phyloP scores from a whole-genome alignment of 1,139 yeast genomes.

The Taphrina communis region DNA sequence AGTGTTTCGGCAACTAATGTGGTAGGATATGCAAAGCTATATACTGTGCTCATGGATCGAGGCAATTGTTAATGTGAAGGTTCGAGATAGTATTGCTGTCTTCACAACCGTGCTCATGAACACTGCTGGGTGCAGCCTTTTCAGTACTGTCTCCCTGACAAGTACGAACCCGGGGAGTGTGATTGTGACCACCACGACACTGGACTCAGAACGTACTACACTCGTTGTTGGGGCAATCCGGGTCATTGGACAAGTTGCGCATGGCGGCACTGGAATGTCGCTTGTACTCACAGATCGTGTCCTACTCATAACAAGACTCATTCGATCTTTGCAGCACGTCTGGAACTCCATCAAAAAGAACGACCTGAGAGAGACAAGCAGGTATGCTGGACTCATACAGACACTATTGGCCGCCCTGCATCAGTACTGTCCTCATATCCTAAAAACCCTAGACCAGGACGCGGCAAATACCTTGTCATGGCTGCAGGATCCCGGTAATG shows the following conservation, averaged over 20 bases:
- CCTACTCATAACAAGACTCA: neutral
- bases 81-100: slow-evolving; percentile 32
- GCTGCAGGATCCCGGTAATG: neutral
- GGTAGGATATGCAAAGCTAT: slow-evolving; percentile 8
- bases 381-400: neutral
- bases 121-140: neutral
- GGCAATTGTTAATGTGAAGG: slow-evolving; percentile 8
- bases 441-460: neutral
- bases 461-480: neutral
- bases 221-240: slow-evolving; percentile 12
- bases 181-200: neutral
- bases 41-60: slow-evolving; percentile 19
- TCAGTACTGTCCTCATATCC: slow-evolving; percentile 11
- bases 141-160: neutral
- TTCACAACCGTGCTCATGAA: slow-evolving; percentile 27
- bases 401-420: slow-evolving; percentile 5
- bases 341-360: neutral
- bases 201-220: slow-evolving; percentile 7
- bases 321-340: neutral
- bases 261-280: neutral
- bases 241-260: neutral
- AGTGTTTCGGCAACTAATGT: too few species aligned
- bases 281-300: neutral
- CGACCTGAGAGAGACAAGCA: neutral
- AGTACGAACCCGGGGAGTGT: neutral